Conservation (phyloP, 176 grass and related monocot species). For the Rhynchospora tenuis region DNA sequence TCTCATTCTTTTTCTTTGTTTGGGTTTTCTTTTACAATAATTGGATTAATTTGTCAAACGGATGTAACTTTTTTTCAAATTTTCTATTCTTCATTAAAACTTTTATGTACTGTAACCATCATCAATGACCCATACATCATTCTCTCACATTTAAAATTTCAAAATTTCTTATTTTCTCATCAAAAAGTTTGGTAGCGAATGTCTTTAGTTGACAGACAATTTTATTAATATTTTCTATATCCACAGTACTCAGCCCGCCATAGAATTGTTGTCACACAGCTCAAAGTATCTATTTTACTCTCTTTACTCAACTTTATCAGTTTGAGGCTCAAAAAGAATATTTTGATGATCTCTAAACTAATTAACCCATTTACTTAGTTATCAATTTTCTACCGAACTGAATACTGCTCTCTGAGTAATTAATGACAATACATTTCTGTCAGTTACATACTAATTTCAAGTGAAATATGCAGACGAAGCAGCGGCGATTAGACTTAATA, state of each 20-base stretch:
- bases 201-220: background rate
- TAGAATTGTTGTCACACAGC: background rate
- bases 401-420: background rate
- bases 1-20: no score
- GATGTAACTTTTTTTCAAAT: background rate
- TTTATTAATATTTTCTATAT: background rate
- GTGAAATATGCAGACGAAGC: slow-evolving; percentile 19
- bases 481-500: background rate
- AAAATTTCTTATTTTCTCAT: background rate
- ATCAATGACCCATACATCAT: no score
- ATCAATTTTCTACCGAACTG: background rate
- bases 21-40: background rate
- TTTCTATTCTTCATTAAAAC: background rate
- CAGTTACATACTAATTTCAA: background rate
- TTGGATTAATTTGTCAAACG: background rate
- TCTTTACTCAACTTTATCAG: background rate
- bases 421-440: background rate
- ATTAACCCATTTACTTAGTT: background rate
- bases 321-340: background rate
- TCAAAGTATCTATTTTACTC: background rate
- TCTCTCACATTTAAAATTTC: background rate
- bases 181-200: background rate
- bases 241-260: background rate
- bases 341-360: background rate
- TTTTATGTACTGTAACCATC: no score